These are phyloP conservation scores for Rhinocladiella similis DNA, from an alignment of 2,329 filamentous ascomycete genomes.

Conservation along the genomic window DNA sequence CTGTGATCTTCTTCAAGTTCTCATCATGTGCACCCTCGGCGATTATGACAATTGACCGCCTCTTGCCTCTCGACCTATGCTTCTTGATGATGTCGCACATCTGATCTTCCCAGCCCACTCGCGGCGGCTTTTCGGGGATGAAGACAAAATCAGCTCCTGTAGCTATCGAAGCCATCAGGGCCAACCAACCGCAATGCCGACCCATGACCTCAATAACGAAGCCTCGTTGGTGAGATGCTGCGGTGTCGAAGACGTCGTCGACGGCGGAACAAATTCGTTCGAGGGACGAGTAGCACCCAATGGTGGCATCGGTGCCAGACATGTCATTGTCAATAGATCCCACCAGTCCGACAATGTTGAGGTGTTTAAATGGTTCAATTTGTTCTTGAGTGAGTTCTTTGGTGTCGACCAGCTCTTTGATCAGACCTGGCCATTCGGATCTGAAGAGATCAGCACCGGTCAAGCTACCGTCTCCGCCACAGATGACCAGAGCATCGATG, in stretches of 20 bases:
- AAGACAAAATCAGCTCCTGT: conserved; percentile 97
- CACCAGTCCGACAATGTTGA: conserved; percentile 95
- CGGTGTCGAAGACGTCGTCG: conserved; percentile 90
- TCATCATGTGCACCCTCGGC: conserved; percentile 91
- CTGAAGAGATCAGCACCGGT: conserved; percentile 95
- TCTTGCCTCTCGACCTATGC: conserved; percentile 85
- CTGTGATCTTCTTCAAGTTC: conserved; percentile 78
- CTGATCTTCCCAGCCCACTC: conserved; percentile 82
- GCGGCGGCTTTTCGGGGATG: conserved; percentile 89
- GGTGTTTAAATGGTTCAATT: conserved; percentile 72
- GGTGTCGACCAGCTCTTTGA: conserved; percentile 78
- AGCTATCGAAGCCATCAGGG: conserved; percentile 91
- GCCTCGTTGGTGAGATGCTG: conserved; percentile 90
- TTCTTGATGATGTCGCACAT: conserved; percentile 78
- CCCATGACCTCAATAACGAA: conserved; percentile 99
- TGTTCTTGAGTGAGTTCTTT: conserved; percentile 71
- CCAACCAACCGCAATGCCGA: conserved; percentile 94
- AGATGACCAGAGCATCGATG: conserved; percentile 95
- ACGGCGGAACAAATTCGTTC: conserved; percentile 92
- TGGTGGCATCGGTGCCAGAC: conserved; percentile 94
- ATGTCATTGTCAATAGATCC: conserved; percentile 99
- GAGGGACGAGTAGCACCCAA: conserved; percentile 93
- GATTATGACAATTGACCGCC: conserved; percentile 97
- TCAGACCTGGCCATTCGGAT: conserved; percentile 82
- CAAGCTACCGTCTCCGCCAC: conserved; percentile 92